Evolutionary conservation across 1,284 basidiomycete genomes (phyloP).

Genomic region (Neonothopanus nambi): DNA sequence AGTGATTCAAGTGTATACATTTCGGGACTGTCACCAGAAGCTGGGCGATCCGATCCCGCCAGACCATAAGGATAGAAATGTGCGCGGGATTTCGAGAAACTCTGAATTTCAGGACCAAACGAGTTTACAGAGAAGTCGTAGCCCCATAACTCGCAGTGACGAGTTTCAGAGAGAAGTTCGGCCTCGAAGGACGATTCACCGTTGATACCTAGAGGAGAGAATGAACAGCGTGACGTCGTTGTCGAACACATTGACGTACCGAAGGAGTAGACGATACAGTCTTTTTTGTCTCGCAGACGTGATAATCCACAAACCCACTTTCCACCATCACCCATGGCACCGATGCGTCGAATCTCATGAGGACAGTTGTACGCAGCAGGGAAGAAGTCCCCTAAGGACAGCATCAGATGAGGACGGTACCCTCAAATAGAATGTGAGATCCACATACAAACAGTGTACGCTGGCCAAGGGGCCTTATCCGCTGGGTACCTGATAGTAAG

Average conservation of each 20-base stretch:
- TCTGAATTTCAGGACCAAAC: conserved; percentile 51
- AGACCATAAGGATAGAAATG: conserved; percentile 57
- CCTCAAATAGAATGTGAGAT: neutral
- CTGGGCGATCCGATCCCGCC: conserved; percentile 46
- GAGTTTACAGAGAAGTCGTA: conserved; percentile 60
- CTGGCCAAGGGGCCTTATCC: conserved; percentile 60
- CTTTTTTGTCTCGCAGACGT: conserved; percentile 49
- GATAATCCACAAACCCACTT: conserved; percentile 70
- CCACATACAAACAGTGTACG: conserved; percentile 62
- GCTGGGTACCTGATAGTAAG: conserved; percentile 51
- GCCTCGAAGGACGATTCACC: conserved; percentile 69
- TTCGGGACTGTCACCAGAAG: conserved; percentile 39
- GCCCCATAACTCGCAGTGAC: conserved; percentile 61
- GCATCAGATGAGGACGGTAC: too few relatives aligned
- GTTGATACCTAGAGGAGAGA: conserved; percentile 49
- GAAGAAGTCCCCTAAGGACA: conserved; percentile 64
- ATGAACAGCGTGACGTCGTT: too few relatives aligned
- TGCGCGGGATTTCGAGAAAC: conserved; percentile 38
- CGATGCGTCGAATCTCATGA: conserved; percentile 60
- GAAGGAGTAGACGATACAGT: conserved; percentile 63
- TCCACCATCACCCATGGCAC: conserved; percentile 62
- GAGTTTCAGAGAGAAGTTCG: conserved; percentile 54
- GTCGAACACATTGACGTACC: conserved; percentile 35
- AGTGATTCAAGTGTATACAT: conserved; percentile 59
- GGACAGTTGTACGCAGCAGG: conserved; percentile 66